Evolutionary conservation across 257 asterid genomes (phyloP).

Genomic region (Solanum pimpinellifolium): DNA sequence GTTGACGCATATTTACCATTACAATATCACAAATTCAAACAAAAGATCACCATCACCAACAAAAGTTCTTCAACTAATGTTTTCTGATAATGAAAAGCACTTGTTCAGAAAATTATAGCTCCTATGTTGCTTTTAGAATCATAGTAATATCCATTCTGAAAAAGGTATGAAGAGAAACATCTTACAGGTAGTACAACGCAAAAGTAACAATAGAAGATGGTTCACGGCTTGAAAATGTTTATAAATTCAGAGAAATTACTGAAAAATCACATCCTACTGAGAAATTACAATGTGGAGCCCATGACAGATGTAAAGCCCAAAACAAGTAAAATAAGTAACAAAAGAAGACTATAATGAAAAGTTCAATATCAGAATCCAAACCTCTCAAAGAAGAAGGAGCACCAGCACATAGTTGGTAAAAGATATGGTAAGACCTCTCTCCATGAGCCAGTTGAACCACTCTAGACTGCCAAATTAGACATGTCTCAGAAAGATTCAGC

Average conservation of each 20-base stretch:
- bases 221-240: background rate
- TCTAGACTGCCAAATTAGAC: slow-evolving; percentile 58
- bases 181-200: background rate
- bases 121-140: background rate
- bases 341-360: background rate
- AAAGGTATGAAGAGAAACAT: background rate
- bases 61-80: background rate
- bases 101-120: background rate
- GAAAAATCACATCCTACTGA: background rate
- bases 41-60: background rate
- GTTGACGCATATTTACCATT: background rate
- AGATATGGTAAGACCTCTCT: slow-evolving; percentile 84
- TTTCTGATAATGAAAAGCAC: background rate
- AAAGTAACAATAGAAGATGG: background rate
- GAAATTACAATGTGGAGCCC: background rate
- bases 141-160: background rate
- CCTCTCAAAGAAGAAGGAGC: slow-evolving; percentile 77
- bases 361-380: background rate
- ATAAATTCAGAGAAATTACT: background rate
- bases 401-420: slow-evolving; percentile 93
- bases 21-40: background rate
- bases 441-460: slow-evolving; percentile 73
- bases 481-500: background rate
- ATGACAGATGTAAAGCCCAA: background rate
- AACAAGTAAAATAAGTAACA: background rate